Evolutionary conservation across 306 rosid species (phyloP).

Genomic region (Prunus padus): DNA sequence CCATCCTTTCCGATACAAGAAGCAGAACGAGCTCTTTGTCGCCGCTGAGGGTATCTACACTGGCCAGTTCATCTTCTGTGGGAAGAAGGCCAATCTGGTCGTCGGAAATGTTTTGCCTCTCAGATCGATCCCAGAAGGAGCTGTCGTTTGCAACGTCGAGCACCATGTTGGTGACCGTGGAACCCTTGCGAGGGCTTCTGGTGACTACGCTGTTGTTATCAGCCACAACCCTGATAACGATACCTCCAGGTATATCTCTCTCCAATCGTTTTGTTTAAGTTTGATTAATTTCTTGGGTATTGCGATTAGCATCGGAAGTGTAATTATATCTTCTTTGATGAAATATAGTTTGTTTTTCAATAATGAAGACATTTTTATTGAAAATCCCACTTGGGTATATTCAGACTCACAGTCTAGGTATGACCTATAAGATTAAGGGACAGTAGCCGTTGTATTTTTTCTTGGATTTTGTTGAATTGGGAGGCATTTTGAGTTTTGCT

Average conservation of each 20-base stretch:
- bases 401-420: no score
- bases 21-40: conserved; percentile 26
- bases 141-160: conserved; percentile 20
- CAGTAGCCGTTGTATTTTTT: not conserved
- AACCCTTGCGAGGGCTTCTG: conserved; percentile 20
- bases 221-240: conserved; percentile 27
- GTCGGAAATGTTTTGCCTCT: conserved; percentile 16
- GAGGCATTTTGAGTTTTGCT: not conserved
- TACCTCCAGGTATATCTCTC: conserved; percentile 10
- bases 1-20: conserved; percentile 22
- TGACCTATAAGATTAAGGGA: not conserved
- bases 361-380: not conserved
- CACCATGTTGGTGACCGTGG: conserved; percentile 25
- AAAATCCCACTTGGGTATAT: no score
- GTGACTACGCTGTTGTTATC: conserved; percentile 22
- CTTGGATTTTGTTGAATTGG: not conserved
- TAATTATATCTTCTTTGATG: no score
- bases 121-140: conserved; percentile 24
- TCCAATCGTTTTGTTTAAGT: not conserved
- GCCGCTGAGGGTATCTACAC: conserved; percentile 21
- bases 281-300: no score
- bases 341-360: not conserved
- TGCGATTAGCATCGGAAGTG: not conserved
- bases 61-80: conserved; percentile 20
- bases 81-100: conserved; percentile 23